Base-by-base conservation (phyloP, 805 yeast species). In the Teunomyces cretensis region DNA sequence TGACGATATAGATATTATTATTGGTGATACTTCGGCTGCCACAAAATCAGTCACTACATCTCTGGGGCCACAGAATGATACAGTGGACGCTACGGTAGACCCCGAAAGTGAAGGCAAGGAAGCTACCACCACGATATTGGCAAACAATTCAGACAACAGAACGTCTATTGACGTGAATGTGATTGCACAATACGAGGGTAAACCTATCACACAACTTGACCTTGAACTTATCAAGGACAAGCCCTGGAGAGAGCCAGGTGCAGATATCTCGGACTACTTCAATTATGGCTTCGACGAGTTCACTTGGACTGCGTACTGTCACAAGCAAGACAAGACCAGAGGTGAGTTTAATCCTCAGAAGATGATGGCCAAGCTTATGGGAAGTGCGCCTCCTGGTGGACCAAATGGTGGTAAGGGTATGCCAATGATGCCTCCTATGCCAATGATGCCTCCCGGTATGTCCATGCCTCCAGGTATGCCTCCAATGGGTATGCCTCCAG, bases 161-260 rank as follows among this genome's bases (percentile, higher is more conserved):
- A 74, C 79, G 0, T 58, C 86, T 12, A 54, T 71, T 14, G 90
- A 88, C 54, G 75, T 89, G n/a, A 81, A 86, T 55, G 78, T 79
- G 33, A 82, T 86, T 14, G 95, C 89, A 1, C 81, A 78, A 49
- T 76, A 76, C 48, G 86, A 90, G 42, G 97, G 96, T 2, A 76
- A 80, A 54, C 96, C 96, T 3, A 72, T 94, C 40, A 88, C 96
- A 0, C 82, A 86, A 53, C 75, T 92, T 9, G 85, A 87, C 48
- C 75, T 92, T 9, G 92, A 86, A 48, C 85, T 83, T 43, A 69
- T 91, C 40, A 89, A 88, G 52, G 96, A 90, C 53, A 95, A 95
- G 68, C 99, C 99, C 7, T 94, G 99, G 99, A 79, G 99, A 61
- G 83, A 87, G 52, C 97, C 98, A 1, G 99, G 98, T 31, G 96